Percentiles rank a stretch among this genome's conserved stretches.
phyloP scores from a whole-genome alignment of 352 stramenopile genomes.

The Aphanomyces cochlioides region DNA sequence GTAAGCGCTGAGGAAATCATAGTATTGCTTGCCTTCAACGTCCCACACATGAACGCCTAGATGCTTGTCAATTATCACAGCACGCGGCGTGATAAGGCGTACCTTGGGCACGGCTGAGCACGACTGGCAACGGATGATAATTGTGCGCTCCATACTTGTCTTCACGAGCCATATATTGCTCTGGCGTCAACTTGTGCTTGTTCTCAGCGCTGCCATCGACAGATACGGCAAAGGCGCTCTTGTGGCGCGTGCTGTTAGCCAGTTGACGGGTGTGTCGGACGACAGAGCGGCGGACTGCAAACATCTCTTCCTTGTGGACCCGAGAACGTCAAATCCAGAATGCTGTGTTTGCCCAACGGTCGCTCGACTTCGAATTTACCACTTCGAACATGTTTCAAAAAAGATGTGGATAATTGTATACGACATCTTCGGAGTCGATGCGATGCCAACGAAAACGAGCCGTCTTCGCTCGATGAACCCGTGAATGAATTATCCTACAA shows the following conservation, averaged over 20 bases:
- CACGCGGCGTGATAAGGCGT: neutral
- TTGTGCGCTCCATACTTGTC: slow-evolving; percentile 96
- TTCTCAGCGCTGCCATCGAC: neutral
- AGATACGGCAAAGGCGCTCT: neutral
- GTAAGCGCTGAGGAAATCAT: slow-evolving; percentile 96
- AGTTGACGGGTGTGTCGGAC: neutral
- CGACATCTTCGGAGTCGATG: neutral
- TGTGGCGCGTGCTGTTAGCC: neutral
- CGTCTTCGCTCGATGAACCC: no score
- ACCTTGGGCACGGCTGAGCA: slow-evolving; percentile 87
- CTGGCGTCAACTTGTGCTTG: neutral
- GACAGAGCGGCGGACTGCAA: neutral
- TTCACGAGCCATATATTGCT: slow-evolving; percentile 81
- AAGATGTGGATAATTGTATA: neutral
- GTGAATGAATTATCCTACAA: no score
- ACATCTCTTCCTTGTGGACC: neutral
- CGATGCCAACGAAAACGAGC: neutral
- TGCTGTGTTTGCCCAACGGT: neutral
- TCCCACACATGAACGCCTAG: slow-evolving; percentile 94
- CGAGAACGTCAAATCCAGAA: neutral
- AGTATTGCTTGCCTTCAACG: slow-evolving; percentile 96
- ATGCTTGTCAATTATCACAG: neutral
- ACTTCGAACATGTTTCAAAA: neutral
- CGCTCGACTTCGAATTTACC: neutral
- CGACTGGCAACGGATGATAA: slow-evolving; percentile 97